Evolutionary conservation across 202 grass and related monocot species (phyloP).

Genomic region (Hordeum pubiflorum): DNA sequence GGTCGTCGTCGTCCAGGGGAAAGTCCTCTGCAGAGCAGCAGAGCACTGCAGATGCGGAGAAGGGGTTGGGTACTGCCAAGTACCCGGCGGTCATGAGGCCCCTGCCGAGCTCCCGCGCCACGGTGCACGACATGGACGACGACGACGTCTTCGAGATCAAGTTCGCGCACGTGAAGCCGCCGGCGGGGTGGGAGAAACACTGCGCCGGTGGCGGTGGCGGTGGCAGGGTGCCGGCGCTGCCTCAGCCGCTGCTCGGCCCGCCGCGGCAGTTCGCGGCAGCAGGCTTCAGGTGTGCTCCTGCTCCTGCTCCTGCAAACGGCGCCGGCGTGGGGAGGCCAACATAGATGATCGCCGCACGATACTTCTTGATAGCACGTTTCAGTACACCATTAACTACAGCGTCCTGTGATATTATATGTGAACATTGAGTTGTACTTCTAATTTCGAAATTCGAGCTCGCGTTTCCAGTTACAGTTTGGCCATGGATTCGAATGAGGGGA

Average conservation of each 20-base stretch:
- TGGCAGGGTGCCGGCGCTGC: background rate
- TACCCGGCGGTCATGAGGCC: slow-evolving; percentile 30
- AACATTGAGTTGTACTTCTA: background rate
- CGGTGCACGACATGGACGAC: slow-evolving; percentile 36
- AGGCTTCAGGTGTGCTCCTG: background rate
- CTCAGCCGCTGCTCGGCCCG: background rate
- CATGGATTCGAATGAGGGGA: background rate
- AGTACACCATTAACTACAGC: background rate
- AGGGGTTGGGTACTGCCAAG: slow-evolving; percentile 14
- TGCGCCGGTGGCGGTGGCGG: background rate
- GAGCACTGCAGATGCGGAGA: slow-evolving; percentile 16
- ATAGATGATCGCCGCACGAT: background rate
- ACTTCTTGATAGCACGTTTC: no score
- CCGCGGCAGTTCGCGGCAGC: background rate
- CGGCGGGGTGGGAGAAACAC: background rate
- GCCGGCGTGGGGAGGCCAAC: background rate
- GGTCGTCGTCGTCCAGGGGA: background rate
- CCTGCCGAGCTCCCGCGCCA: slow-evolving; percentile 32
- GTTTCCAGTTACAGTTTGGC: no score
- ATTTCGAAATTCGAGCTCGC: background rate
- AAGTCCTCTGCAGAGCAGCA: background rate
- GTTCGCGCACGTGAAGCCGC: slow-evolving; percentile 12
- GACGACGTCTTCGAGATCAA: slow-evolving; percentile 52
- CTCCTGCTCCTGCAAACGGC: background rate
- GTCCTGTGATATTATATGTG: background rate